Evolutionary conservation across 441 rosid species (phyloP).

Genomic region (Populus tomentosa): DNA sequence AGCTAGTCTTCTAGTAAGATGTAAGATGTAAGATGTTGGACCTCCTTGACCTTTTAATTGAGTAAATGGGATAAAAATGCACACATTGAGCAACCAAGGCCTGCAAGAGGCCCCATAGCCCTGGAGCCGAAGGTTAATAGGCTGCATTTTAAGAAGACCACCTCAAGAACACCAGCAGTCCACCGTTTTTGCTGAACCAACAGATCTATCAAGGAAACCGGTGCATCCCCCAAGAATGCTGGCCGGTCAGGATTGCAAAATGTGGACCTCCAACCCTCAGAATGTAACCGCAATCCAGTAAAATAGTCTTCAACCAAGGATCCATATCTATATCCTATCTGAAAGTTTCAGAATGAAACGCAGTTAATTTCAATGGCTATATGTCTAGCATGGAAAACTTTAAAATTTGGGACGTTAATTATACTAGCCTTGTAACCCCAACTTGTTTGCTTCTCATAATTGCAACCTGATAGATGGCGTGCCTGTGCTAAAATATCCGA

Average conservation of each 20-base stretch:
- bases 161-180: slow-evolving; percentile 54
- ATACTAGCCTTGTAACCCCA: no score
- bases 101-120: slow-evolving; percentile 36
- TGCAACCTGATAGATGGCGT: no score
- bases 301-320: slow-evolving; percentile 66
- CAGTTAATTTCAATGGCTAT: no score
- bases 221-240: slow-evolving; percentile 58
- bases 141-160: slow-evolving; percentile 36
- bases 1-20: slow-evolving; percentile 54
- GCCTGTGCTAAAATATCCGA: no score
- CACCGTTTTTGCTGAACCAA: slow-evolving; percentile 59
- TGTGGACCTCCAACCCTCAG: slow-evolving; percentile 67
- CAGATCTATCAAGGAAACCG: slow-evolving; percentile 37
- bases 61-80: slow-evolving; percentile 42
- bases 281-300: slow-evolving; percentile 52
- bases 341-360: slow-evolving; percentile 3
- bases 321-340: slow-evolving; percentile 75
- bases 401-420: no score
- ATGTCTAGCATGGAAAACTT: no score
- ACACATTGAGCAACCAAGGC: slow-evolving; percentile 34
- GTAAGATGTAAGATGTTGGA: slow-evolving; percentile 1
- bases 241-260: slow-evolving; percentile 54
- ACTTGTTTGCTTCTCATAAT: no score
- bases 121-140: slow-evolving; percentile 39
- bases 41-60: slow-evolving; percentile 11